phyloP scores from a whole-genome alignment of 169 alveolate genomes.

The Hepatocystis sp. region DNA sequence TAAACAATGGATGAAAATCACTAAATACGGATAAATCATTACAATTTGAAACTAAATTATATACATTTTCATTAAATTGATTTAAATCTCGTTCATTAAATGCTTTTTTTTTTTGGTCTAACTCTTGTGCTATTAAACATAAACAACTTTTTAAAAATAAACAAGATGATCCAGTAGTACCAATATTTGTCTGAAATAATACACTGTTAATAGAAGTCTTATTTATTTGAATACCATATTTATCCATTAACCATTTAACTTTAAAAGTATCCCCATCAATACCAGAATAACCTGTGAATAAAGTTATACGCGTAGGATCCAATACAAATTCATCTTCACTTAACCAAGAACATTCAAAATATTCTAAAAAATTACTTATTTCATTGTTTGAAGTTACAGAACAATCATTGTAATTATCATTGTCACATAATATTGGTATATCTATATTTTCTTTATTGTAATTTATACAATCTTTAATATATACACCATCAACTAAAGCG shows the following conservation, averaged over 20 bases:
- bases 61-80: constrained; percentile 74
- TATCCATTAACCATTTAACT: constrained; percentile 83
- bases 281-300: constrained; percentile 78
- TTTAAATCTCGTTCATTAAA: constrained; percentile 74
- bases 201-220: constrained; percentile 79
- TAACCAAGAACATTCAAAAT: constrained; percentile 78
- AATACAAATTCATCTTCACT: constrained; percentile 81
- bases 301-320: constrained; percentile 80
- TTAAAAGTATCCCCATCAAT: constrained; percentile 81
- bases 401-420: no score
- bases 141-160: constrained; percentile 77
- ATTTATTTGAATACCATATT: constrained; percentile 79
- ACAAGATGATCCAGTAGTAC: constrained; percentile 80
- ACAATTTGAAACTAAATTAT: constrained; percentile 60
- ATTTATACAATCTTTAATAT: no score
- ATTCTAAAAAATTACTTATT: constrained; percentile 67
- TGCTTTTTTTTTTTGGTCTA: constrained; percentile 51
- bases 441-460: no score
- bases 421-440: no score
- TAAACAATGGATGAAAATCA: constrained; percentile 62
- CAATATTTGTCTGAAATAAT: constrained; percentile 79
- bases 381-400: no score
- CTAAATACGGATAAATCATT: constrained; percentile 65
- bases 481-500: no score
- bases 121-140: constrained; percentile 60